These are phyloP conservation scores for Diaporthe aspalathi DNA, from an alignment of 2,329 filamentous ascomycete genomes.

Conservation along the genomic window DNA sequence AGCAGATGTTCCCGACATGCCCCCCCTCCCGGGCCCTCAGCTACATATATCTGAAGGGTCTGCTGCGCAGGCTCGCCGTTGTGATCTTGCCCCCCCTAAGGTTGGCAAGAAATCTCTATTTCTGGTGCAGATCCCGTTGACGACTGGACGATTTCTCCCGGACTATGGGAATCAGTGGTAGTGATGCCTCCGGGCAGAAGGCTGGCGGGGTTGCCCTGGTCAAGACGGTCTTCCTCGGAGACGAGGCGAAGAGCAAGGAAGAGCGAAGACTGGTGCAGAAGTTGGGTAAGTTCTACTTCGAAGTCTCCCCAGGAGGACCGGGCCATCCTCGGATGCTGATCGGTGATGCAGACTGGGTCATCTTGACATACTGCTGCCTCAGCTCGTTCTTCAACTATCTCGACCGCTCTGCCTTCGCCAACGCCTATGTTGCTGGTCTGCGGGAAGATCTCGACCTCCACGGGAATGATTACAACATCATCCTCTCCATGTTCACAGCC, in stretches of 20 bases:
- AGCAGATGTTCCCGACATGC: constrained; percentile 3
- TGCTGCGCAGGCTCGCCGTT: background rate
- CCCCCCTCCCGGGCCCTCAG: background rate
- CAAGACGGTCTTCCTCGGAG: constrained; percentile 9
- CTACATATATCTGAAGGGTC: constrained; percentile 1
- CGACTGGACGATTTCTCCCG: background rate
- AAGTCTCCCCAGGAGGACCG: too few relatives aligned
- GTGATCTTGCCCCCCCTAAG: background rate
- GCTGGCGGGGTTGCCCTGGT: constrained; percentile 2
- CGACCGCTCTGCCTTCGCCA: constrained; percentile 56
- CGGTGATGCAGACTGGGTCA: background rate
- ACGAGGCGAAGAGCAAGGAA: constrained; percentile 25
- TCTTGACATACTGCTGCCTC: constrained; percentile 49
- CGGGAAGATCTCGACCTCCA: constrained; percentile 52
- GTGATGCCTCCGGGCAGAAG: constrained; percentile 6
- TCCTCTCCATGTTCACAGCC: constrained; percentile 52
- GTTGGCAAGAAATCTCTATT: background rate
- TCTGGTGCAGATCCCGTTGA: background rate
- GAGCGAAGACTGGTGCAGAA: constrained; percentile 24
- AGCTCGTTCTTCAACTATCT: constrained; percentile 54
- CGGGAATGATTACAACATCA: constrained; percentile 56
- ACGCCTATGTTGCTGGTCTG: constrained; percentile 56
- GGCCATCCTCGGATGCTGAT: background rate
- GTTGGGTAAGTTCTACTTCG: background rate
- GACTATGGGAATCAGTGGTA: background rate